These are phyloP conservation scores for Tieghemostelium lacteum DNA, from an alignment of 78 protist species.

Conservation along the genomic window DNA sequence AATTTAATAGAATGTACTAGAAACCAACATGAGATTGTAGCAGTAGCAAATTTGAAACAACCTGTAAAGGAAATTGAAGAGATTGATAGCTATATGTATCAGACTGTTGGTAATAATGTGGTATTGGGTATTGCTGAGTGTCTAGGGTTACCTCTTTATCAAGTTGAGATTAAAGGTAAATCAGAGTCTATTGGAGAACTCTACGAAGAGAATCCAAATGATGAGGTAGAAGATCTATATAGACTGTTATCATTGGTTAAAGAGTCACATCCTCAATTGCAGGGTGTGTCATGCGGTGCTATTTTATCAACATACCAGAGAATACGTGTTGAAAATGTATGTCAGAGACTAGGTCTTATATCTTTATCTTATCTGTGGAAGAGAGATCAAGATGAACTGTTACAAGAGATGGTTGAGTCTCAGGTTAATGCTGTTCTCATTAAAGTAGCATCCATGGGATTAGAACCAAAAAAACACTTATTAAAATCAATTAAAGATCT, in stretches of 20 bases:
- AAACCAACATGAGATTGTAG: conserved; percentile 93
- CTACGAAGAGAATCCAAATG: conserved; percentile 71
- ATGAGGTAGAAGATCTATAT: conserved; percentile 95
- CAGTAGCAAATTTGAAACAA: conserved; percentile 93
- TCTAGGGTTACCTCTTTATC: conserved; percentile 89
- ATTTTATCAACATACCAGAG: conserved; percentile 96
- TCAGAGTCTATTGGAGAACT: conserved; percentile 22
- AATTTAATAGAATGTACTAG: conserved; percentile 85
- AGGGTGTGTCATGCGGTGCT: conserved; percentile 97
- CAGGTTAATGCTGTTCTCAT: conserved; percentile 87
- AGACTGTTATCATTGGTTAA: conserved; percentile 67
- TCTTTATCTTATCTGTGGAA: conserved; percentile 94
- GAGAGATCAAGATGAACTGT: conserved; percentile 83
- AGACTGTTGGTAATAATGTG: conserved; percentile 92
- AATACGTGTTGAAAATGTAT: conserved; percentile 93
- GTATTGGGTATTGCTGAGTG: conserved; percentile 77
- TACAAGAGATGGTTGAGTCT: conserved; percentile 88
- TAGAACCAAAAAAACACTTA: conserved; percentile 81
- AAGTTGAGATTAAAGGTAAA: conserved; percentile 54
- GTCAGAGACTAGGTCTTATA: conserved; percentile 88
- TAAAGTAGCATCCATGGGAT: conserved; percentile 92
- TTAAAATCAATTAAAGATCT: conserved; percentile 79
- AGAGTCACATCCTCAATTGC: conserved; percentile 63
- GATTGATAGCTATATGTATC: conserved; percentile 96
- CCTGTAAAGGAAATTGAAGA: conserved; percentile 75